Evolutionary conservation across 345 rosid species (phyloP).

Genomic region (Boechera divaricarpa): DNA sequence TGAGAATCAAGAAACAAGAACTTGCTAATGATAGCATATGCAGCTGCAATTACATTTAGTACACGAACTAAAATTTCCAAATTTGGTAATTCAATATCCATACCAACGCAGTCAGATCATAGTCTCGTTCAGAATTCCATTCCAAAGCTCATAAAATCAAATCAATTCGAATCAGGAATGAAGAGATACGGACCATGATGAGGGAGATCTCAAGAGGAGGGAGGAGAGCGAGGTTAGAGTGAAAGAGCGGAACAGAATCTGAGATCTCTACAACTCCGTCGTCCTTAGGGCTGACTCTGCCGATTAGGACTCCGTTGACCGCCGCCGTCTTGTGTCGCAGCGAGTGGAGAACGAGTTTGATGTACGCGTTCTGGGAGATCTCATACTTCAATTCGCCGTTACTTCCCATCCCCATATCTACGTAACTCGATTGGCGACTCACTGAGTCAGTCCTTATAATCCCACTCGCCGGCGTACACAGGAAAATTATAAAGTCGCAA

Average conservation of each 20-base stretch:
- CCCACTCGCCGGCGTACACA: conserved; percentile 33
- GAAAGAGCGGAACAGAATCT: conserved; percentile 93
- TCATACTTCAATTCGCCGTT: conserved; percentile 71
- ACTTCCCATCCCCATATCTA: conserved; percentile 50
- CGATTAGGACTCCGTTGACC: conserved; percentile 88
- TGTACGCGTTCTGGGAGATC: conserved; percentile 84
- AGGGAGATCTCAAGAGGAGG: conserved; percentile 97
- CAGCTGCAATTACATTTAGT: conserved; percentile 6
- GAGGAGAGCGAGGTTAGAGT: conserved; percentile 81
- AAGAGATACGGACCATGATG: conserved; percentile 59
- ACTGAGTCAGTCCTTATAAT: conserved; percentile 16
- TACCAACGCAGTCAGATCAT: conserved; percentile 17
- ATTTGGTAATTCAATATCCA: conserved; percentile 11
- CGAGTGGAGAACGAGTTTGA: conserved; percentile 85
- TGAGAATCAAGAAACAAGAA: conserved; percentile 20
- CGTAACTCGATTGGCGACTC: conserved; percentile 37
- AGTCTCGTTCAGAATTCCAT: neutral
- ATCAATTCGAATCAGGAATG: conserved; percentile 13
- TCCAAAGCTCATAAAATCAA: neutral
- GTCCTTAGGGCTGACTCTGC: conserved; percentile 57
- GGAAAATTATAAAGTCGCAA: conserved; percentile 8
- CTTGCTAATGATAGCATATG: conserved; percentile 1
- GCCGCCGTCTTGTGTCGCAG: conserved; percentile 78
- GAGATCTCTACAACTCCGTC: conserved; percentile 66
- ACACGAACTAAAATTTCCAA: conserved; percentile 2